Evolutionary conservation across 345 rosid genomes (phyloP).

Genomic region (Sisymbrium irio): DNA sequence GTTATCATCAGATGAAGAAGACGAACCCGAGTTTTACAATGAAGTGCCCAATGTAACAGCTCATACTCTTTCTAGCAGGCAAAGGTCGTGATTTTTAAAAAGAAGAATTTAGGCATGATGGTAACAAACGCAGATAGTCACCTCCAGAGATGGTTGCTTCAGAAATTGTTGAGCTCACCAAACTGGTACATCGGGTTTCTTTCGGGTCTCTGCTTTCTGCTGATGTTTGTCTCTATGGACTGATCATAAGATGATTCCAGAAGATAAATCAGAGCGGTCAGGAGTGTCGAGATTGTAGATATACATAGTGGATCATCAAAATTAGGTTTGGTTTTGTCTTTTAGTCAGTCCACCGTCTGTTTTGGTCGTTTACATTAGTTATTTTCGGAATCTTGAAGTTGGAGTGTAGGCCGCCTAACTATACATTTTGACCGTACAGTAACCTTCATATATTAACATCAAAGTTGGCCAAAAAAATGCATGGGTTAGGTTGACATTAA

Average conservation of each 20-base stretch:
- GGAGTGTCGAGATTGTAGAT: constrained; percentile 1
- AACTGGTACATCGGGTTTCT: background rate
- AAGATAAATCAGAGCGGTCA: constrained; percentile 7
- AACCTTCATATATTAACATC: background rate
- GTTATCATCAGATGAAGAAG: constrained; percentile 90
- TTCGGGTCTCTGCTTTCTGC: constrained; percentile 4
- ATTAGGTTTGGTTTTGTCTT: background rate
- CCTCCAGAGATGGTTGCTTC: constrained; percentile 20
- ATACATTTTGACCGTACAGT: background rate
- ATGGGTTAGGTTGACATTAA: too few relatives aligned
- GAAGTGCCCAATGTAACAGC: constrained; percentile 42
- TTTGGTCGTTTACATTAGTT: background rate
- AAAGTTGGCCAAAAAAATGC: background rate
- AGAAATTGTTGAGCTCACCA: constrained; percentile 10
- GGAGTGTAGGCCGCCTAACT: background rate
- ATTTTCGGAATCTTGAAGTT: background rate
- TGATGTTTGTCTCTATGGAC: constrained; percentile 2
- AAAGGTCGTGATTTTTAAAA: constrained; percentile 36
- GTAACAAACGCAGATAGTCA: background rate
- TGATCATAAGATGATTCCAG: constrained; percentile 2
- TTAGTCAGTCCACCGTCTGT: background rate
- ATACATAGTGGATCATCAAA: background rate
- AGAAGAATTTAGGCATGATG: constrained; percentile 9
- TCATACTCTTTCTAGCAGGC: constrained; percentile 43
- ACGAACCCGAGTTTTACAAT: constrained; percentile 52